Conservation (phyloP, 495 filamentous ascomycete species). For the Annulohypoxylon stygium region DNA sequence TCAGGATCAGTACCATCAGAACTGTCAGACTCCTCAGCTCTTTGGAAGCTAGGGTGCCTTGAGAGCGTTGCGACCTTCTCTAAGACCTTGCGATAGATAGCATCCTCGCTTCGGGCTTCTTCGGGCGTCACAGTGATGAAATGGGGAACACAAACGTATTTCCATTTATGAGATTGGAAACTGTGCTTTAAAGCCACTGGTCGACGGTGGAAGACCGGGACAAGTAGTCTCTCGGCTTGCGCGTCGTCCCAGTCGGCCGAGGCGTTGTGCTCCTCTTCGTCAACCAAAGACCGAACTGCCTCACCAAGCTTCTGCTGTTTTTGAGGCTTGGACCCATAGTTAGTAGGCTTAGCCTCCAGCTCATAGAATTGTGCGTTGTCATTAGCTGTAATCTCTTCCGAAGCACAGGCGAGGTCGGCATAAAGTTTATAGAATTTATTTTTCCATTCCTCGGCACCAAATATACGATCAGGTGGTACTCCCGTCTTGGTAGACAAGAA, state of each 20-base stretch:
- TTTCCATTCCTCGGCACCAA: slow-evolving; percentile 83
- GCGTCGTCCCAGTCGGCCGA: slow-evolving; percentile 71
- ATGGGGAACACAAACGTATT: slow-evolving; percentile 56
- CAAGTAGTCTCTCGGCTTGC: slow-evolving; percentile 76
- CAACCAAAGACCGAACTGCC: slow-evolving; percentile 58
- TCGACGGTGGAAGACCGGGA: slow-evolving; percentile 81
- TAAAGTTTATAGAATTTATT: slow-evolving; percentile 86
- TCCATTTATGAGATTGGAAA: slow-evolving; percentile 43
- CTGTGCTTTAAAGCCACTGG: slow-evolving; percentile 30
- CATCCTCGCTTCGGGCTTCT: slow-evolving; percentile 64
- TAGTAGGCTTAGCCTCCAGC: slow-evolving; percentile 82
- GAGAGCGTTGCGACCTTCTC: slow-evolving; percentile 63
- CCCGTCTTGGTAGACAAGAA: slow-evolving; percentile 77
- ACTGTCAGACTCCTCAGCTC: slow-evolving; percentile 60
- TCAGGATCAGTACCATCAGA: slow-evolving; percentile 74
- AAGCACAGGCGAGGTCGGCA: slow-evolving; percentile 72
- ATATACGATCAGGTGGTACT: slow-evolving; percentile 69
- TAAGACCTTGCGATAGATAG: slow-evolving; percentile 64
- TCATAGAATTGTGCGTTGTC: slow-evolving; percentile 84
- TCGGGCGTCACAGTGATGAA: slow-evolving; percentile 65
- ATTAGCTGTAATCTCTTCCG: slow-evolving; percentile 72
- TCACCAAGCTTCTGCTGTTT: slow-evolving; percentile 60
- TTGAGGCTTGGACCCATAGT: slow-evolving; percentile 68
- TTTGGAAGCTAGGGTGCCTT: slow-evolving; percentile 57
- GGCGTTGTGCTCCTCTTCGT: slow-evolving; percentile 68